Evolutionary conservation across 192 early-diverging fungal genomes (phyloP), one percentile per base, ranked within the genome.

Genomic region (Backusella parvicylindrica): DNA sequence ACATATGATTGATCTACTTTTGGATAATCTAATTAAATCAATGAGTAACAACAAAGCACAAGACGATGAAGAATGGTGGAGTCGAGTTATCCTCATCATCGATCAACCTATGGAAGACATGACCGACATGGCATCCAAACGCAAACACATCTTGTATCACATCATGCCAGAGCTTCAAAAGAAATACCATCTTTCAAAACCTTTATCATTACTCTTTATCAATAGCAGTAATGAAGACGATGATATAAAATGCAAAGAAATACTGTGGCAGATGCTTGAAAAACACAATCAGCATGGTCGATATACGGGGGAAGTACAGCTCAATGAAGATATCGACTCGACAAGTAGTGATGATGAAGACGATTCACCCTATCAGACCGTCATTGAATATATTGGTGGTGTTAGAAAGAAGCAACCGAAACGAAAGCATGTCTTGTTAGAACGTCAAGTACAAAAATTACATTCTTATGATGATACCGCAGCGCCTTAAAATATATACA

Each of bases 261-360:
- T 69, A 21, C 18, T 69, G n/a, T 69, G 68, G 68, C 36, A 69
- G 15, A 69, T 69, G 68, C 18, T 69, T 23, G 68, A 69, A 36
- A 41, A 69, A 28, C 68, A 69, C 38, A 41, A 26, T n/a, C 23
- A 21, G 13, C 21, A 37, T 69, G 68, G 68, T 28, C 35, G 68
- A 26, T 69, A 33, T 67, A 67, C 64, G 3, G 33, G 32, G 8
- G 15, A 21, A n/a, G 35, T 66, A 21, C 16, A 35, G 33, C 7
- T 67, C 16, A 67, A 67, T 21, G 65, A 67, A 36, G 32, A 67
- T 36, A 32, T 33, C 16, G 65, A 67, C 2, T 53, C 50, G n/a
- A 18, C 33, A 35, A 67, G 65, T 67, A 35, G 32, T 28, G 35
- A 36, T 16, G 35, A 36, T 16, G 35, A 36, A 21, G 68, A 69